These are phyloP conservation scores for Lolium multiflorum DNA, from an alignment of 176 grass and related monocot species.

Conservation along the genomic window DNA sequence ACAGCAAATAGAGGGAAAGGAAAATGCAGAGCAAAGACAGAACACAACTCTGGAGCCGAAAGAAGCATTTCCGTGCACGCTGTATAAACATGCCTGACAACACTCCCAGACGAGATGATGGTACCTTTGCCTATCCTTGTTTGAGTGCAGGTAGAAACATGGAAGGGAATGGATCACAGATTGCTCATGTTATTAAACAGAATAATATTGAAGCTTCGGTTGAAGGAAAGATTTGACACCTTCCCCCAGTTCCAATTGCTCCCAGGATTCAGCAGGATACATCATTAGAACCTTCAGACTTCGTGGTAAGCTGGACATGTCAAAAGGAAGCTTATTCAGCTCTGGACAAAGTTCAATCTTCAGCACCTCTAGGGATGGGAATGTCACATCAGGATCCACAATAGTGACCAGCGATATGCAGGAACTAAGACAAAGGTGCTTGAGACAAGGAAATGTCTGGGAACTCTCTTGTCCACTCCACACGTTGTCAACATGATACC, in stretches of 20 bases:
- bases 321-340: not conserved
- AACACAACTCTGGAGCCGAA: too few relatives aligned
- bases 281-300: not conserved
- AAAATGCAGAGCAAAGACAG: too few relatives aligned
- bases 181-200: too few relatives aligned
- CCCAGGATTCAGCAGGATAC: not conserved
- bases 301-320: not conserved
- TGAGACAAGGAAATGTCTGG: not conserved
- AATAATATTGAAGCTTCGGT: not conserved
- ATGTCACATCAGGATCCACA: not conserved
- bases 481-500: not conserved
- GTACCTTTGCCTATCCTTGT: too few relatives aligned
- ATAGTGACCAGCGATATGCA: not conserved
- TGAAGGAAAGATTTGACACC: not conserved
- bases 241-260: not conserved
- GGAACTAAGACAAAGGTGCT: rapidly evolving
- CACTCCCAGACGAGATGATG: too few relatives aligned
- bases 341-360: not conserved
- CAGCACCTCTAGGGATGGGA: not conserved
- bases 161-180: too few relatives aligned
- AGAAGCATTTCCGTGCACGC: too few relatives aligned
- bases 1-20: too few relatives aligned
- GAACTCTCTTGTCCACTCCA: not conserved
- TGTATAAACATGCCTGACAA: too few relatives aligned
- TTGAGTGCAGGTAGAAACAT: too few relatives aligned